These are phyloP conservation scores for Heliamphora exappendiculata DNA, from an alignment of 148 eudicot species.

Conservation along the genomic window DNA sequence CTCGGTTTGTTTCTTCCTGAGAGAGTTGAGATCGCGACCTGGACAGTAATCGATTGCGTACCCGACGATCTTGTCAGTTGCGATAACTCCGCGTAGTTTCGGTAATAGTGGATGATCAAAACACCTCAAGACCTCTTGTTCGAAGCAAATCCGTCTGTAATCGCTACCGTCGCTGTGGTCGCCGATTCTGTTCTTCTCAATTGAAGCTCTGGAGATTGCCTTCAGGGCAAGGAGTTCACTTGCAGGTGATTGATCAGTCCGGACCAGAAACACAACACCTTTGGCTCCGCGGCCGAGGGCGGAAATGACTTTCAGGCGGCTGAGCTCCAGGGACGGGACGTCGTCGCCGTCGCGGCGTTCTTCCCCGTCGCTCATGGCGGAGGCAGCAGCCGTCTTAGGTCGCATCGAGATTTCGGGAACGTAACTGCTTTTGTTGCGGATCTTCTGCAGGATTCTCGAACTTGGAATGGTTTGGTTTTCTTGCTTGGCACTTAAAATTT, in stretches of 20 bases:
- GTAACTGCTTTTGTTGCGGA: not conserved
- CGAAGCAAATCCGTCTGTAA: constrained; percentile 44
- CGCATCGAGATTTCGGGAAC: not conserved
- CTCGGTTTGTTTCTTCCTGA: constrained; percentile 66
- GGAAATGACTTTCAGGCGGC: constrained; percentile 28
- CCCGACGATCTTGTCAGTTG: constrained; percentile 53
- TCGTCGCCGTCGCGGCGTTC: constrained; percentile 2
- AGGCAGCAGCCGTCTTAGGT: not conserved
- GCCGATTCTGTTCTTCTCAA: constrained; percentile 20
- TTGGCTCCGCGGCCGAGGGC: constrained; percentile 66
- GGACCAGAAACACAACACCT: constrained; percentile 59
- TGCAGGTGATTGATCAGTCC: constrained; percentile 3
- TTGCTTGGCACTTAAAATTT: too few relatives aligned
- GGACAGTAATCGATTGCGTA: constrained; percentile 90
- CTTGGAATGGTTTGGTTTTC: too few relatives aligned
- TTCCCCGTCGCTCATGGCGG: constrained; percentile 17
- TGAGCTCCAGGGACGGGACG: constrained; percentile 24
- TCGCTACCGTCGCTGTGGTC: constrained; percentile 18
- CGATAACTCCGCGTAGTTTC: constrained; percentile 51
- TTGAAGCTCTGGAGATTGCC: constrained; percentile 31
- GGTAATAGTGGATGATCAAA: constrained; percentile 73
- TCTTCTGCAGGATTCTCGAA: too few relatives aligned
- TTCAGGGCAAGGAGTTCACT: constrained; percentile 45
- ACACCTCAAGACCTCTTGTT: constrained; percentile 47
- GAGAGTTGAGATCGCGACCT: constrained; percentile 59